These are phyloP conservation scores for Aspergillus calidoustus DNA, from an alignment of 2,329 filamentous ascomycete genomes.

Conservation along the genomic window DNA sequence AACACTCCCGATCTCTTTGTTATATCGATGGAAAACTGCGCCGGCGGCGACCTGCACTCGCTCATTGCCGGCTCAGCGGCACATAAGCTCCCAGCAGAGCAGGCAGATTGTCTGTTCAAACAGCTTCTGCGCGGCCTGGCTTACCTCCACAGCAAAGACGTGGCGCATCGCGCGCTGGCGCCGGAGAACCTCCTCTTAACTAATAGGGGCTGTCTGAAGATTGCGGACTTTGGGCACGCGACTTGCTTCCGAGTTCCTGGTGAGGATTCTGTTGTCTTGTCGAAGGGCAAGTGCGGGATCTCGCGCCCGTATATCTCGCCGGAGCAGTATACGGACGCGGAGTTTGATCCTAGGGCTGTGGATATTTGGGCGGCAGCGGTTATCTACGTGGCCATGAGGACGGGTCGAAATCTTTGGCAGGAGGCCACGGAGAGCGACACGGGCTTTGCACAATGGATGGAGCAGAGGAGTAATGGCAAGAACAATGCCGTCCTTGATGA, in stretches of 20 bases:
- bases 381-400: conserved; percentile 5
- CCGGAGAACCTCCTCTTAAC: too few relatives aligned
- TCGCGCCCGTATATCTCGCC: conserved; percentile 1
- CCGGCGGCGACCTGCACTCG: too few relatives aligned
- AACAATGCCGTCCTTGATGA: background rate
- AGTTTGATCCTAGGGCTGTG: background rate
- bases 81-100: too few relatives aligned
- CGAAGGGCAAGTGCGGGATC: background rate
- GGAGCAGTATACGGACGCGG: background rate
- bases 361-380: conserved; percentile 9
- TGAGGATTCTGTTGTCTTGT: background rate
- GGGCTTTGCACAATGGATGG: background rate
- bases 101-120: too few relatives aligned
- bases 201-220: background rate
- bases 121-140: too few relatives aligned
- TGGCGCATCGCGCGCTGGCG: too few relatives aligned
- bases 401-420: conserved; percentile 2
- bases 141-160: too few relatives aligned
- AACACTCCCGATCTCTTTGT: too few relatives aligned
- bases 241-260: background rate
- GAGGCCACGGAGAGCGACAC: background rate
- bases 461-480: too few relatives aligned
- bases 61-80: too few relatives aligned
- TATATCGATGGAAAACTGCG: too few relatives aligned
- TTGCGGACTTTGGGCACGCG: conserved; percentile 2